These are phyloP conservation scores for Phaeoacremonium minimum DNA, from an alignment of 2,329 filamentous ascomycete genomes.

Conservation along the genomic window DNA sequence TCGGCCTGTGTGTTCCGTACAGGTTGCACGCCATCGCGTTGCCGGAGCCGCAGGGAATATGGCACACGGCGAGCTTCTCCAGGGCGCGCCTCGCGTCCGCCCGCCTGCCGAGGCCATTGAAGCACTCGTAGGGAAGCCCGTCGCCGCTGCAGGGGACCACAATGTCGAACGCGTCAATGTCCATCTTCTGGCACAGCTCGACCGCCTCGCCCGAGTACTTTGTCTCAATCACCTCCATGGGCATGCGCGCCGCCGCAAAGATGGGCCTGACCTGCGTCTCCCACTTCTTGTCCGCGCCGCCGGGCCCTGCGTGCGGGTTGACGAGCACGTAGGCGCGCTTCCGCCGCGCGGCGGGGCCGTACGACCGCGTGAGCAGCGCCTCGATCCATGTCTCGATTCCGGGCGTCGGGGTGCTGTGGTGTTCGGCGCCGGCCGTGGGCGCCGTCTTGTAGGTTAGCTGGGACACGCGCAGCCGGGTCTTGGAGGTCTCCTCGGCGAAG, in stretches of 20 bases:
- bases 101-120: slow-evolving; percentile 83
- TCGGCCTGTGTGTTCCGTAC: slow-evolving; percentile 73
- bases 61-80: slow-evolving; percentile 72
- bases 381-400: slow-evolving; percentile 57
- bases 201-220: slow-evolving; percentile 71
- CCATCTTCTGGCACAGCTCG: slow-evolving; percentile 69
- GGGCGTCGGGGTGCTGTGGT: slow-evolving; percentile 26
- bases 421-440: slow-evolving; percentile 10
- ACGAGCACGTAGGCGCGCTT: slow-evolving; percentile 85
- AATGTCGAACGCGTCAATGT: slow-evolving; percentile 78
- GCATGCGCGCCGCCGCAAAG: slow-evolving; percentile 75
- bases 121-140: slow-evolving; percentile 86
- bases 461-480: slow-evolving; percentile 55
- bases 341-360: slow-evolving; percentile 60
- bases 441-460: slow-evolving; percentile 50
- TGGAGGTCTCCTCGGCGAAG: slow-evolving; percentile 61
- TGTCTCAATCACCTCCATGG: slow-evolving; percentile 70
- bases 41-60: slow-evolving; percentile 88
- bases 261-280: slow-evolving; percentile 73
- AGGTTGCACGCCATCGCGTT: slow-evolving; percentile 92
- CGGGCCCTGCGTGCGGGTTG: slow-evolving; percentile 87
- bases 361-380: slow-evolving; percentile 64
- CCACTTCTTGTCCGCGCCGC: slow-evolving; percentile 70
- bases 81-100: slow-evolving; percentile 72
- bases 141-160: slow-evolving; percentile 89